These are phyloP conservation scores for Pseudopithomyces maydicus DNA, from an alignment of 2,329 filamentous ascomycete species.

Conservation along the genomic window DNA sequence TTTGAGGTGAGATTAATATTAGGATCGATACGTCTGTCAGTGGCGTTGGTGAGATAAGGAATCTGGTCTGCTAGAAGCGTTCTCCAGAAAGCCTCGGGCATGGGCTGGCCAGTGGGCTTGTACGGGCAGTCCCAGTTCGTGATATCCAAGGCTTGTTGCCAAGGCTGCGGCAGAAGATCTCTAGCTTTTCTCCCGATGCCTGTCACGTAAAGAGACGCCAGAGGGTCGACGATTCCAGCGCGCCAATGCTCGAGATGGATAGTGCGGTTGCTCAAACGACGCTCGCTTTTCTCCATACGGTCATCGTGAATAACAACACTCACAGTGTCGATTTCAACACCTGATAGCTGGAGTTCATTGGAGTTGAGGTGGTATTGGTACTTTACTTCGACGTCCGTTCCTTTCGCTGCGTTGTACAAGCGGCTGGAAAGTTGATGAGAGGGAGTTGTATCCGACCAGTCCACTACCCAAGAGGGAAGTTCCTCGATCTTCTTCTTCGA, in stretches of 20 bases:
- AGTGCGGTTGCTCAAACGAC: neutral
- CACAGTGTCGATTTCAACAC: neutral
- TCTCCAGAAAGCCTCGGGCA: conserved; percentile 7
- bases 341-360: conserved; percentile 1
- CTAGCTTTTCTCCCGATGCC: neutral
- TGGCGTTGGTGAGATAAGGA: conserved; percentile 1
- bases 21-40: neutral
- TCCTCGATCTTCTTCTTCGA: conserved; percentile 5
- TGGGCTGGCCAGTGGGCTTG: neutral
- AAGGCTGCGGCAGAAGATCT: neutral
- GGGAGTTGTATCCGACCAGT: conserved; percentile 4
- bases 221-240: neutral
- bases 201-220: neutral
- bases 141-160: neutral
- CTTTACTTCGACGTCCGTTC: conserved; percentile 1
- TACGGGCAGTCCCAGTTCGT: neutral
- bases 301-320: neutral
- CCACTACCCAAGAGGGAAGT: conserved; percentile 5
- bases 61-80: conserved; percentile 1
- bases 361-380: conserved; percentile 5
- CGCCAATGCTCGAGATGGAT: neutral
- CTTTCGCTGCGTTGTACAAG: neutral
- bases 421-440: conserved; percentile 4
- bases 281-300: neutral
- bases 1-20: neutral